These are phyloP conservation scores for Curvularia hawaiiensis DNA, from an alignment of 2,329 filamentous ascomycete genomes.

Conservation along the genomic window DNA sequence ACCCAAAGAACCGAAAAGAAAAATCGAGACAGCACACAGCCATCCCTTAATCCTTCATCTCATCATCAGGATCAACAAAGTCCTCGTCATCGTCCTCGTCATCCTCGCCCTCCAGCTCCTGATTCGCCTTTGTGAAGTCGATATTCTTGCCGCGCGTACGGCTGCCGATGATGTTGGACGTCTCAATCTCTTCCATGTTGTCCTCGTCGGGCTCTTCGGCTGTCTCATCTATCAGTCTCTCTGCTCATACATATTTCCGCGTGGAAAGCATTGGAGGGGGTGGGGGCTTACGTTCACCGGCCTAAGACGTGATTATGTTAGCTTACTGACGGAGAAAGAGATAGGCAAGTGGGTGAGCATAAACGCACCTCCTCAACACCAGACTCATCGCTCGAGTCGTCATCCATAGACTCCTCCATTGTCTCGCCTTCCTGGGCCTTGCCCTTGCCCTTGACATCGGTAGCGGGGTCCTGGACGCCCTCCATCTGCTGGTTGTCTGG, in stretches of 20 bases:
- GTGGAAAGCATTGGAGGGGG: too few relatives aligned
- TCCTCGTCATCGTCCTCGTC: conserved; percentile 78
- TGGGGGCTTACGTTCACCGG: conserved; percentile 43
- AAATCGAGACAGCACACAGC: conserved; percentile 1
- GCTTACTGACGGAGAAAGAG: conserved; percentile 5
- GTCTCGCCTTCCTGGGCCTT: conserved; percentile 71
- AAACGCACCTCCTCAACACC: conserved; percentile 62
- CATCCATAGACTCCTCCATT: conserved; percentile 75
- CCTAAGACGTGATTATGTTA: conserved; percentile 34
- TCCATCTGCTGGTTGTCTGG: conserved; percentile 46
- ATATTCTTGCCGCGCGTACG: conserved; percentile 93
- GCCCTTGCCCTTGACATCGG: conserved; percentile 81
- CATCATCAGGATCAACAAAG: conserved; percentile 68
- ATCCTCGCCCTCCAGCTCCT: conserved; percentile 74
- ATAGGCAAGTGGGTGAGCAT: too few relatives aligned
- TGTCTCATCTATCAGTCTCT: conserved; percentile 35
- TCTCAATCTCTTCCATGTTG: conserved; percentile 89
- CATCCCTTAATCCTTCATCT: conserved; percentile 66
- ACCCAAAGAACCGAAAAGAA: conserved; percentile 6
- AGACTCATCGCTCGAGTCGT: conserved; percentile 70
- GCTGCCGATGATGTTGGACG: conserved; percentile 80
- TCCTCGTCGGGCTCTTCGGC: conserved; percentile 73
- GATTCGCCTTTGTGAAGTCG: conserved; percentile 89
- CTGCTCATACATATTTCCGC: neutral
- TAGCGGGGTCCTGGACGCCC: conserved; percentile 49